A percentile compares a stretch with the other conserved stretches of the same genome.
Evolutionary conservation across 2,329 filamentous ascomycete species (phyloP).

Genomic region (Diaporthe citri): DNA sequence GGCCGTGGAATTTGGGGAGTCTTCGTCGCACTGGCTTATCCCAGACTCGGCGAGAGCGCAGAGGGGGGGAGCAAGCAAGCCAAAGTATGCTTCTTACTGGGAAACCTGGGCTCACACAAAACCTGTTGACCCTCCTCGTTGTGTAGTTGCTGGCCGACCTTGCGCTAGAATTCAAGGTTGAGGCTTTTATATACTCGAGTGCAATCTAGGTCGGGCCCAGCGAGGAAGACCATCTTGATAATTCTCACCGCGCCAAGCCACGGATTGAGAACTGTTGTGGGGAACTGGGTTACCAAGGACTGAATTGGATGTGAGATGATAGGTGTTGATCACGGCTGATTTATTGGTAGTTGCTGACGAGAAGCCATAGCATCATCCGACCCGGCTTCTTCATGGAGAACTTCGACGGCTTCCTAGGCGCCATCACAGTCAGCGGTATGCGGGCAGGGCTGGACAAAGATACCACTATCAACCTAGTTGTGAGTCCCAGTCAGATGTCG

Average conservation of each 20-base stretch:
- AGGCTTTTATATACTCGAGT: conserved; percentile 1
- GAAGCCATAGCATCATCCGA: neutral
- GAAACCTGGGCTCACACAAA: too few species aligned
- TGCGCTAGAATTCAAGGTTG: neutral
- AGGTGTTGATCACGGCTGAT: too few species aligned
- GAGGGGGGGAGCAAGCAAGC: neutral
- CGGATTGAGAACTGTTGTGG: neutral
- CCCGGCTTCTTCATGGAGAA: conserved; percentile 24
- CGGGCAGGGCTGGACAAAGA: neutral
- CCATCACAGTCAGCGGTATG: neutral
- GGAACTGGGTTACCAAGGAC: neutral
- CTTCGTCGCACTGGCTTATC: conserved; percentile 6
- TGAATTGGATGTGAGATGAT: neutral
- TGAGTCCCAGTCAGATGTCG: neutral
- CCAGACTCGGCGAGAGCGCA: conserved; percentile 2
- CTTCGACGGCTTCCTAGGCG: neutral
- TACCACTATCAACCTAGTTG: neutral
- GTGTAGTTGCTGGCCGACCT: neutral
- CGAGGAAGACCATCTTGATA: neutral
- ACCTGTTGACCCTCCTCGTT: neutral
- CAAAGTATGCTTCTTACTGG: neutral
- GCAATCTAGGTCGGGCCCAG: neutral
- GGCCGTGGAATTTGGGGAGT: conserved; percentile 1
- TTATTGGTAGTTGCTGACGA: neutral
- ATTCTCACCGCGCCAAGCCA: neutral